A percentile compares a stretch with the other conserved stretches of the same genome.
Conservation (phyloP, 75 land plant species). For the Gnetum montanum region DNA sequence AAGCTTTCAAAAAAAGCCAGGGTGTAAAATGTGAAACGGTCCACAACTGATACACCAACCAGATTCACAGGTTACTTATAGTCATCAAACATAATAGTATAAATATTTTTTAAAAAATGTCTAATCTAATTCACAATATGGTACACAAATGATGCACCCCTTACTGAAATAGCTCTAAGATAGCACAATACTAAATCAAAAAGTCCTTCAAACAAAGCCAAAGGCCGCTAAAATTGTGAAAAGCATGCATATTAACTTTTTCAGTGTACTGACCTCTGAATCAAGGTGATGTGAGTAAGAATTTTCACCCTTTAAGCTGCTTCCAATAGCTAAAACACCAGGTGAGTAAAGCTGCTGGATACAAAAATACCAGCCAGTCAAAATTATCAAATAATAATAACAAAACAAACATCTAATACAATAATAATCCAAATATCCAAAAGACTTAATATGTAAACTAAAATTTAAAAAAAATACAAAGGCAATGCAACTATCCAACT, state of each 20-base stretch:
- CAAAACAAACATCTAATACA: background rate
- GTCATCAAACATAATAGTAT: no score
- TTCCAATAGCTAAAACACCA: conserved; percentile 92
- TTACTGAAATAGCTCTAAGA: background rate
- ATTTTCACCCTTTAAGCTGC: conserved; percentile 96
- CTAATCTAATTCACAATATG: no score
- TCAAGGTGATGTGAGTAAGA: conserved; percentile 99
- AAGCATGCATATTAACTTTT: background rate
- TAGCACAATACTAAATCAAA: background rate
- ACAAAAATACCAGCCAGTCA: background rate
- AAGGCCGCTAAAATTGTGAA: background rate
- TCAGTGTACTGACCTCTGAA: conserved; percentile 60
- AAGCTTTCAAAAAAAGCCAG: conserved; percentile 95
- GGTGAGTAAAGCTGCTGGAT: conserved; percentile 79
- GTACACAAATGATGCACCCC: no score
- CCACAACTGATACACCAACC: conserved; percentile 99
- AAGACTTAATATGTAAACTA: background rate
- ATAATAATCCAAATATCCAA: background rate
- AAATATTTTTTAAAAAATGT: no score
- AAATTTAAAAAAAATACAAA: no score
- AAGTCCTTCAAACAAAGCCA: background rate
- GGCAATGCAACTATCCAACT: no score
- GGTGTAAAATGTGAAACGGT: conserved; percentile 92
- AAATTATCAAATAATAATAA: background rate
- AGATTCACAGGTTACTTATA: conserved; percentile 8